phyloP scores from a whole-genome alignment of 2,329 filamentous ascomycete species.

The Orbilia blumenaviensis region DNA sequence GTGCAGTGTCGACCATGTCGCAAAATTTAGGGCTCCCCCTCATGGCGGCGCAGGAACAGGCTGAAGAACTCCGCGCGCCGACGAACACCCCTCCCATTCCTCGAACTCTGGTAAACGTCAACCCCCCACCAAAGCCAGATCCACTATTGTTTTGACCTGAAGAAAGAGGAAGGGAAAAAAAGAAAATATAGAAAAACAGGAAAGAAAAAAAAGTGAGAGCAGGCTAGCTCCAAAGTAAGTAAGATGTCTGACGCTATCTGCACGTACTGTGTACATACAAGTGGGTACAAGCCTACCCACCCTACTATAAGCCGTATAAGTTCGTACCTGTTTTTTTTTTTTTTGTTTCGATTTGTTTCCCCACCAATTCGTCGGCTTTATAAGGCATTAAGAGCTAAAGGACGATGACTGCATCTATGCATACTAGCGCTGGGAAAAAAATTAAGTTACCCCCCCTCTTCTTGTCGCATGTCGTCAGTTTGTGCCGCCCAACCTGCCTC shows the following conservation, averaged over 20 bases:
- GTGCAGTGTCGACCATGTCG: too few species aligned
- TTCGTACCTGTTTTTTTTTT: slow-evolving; percentile 4
- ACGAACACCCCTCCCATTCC: not conserved
- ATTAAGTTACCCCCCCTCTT: too few species aligned
- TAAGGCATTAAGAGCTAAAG: slow-evolving; percentile 30
- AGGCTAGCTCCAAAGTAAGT: too few species aligned
- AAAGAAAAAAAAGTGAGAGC: not conserved
- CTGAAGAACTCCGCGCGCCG: slow-evolving; percentile 38
- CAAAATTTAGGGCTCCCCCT: not conserved
- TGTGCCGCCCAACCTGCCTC: slow-evolving; percentile 40
- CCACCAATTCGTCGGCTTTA: slow-evolving; percentile 6
- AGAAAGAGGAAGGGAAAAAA: too few species aligned
- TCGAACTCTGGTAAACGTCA: not conserved
- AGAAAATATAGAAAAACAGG: too few species aligned
- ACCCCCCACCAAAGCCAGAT: not conserved
- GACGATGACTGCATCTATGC: not conserved
- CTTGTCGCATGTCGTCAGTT: slow-evolving; percentile 35
- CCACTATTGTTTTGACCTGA: too few species aligned
- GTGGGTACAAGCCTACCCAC: not conserved
- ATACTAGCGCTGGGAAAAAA: not conserved
- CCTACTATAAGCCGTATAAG: too few species aligned
- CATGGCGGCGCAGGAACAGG: slow-evolving; percentile 43
- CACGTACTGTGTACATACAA: slow-evolving; percentile 10
- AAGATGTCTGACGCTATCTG: slow-evolving; percentile 44
- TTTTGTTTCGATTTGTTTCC: too few species aligned